Evolutionary conservation across 164 flowering plant species (phyloP), one percentile per base, ranked within the genome.

Genomic region (Umbilicus rupestris): DNA sequence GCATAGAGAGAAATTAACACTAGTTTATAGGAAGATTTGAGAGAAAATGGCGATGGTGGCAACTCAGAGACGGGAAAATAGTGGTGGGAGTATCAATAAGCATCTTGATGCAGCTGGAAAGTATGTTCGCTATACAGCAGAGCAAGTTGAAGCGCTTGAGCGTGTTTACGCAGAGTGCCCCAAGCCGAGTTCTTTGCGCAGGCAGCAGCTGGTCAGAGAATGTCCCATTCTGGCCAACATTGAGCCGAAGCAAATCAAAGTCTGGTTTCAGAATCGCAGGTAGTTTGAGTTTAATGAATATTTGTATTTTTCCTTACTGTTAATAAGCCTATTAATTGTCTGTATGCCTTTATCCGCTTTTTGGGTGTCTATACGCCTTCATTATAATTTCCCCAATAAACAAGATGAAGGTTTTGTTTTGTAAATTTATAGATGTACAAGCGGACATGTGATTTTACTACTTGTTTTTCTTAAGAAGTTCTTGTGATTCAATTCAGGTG

Each of bases 191-290:
- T 89, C 97, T 0, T 75, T 91, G 70, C 88, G 98, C 20, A 83
- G 98, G 30, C 98, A 94, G 71, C 98, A 94, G 82, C 79, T 94
- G 37, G 91, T 94, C 30, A 74, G 98, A 22, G 98, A 91, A 63
- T 94, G 98, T 66, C 95, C 98, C 0, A 94, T 91, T 65, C 89
- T 94, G 74, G 85, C 95, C 65, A 83, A 94, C 72, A 94, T 94
- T 49, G 98, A 94, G 81, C 90, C 97, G 20, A 94, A 89, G 69
- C 98, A 94, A 74, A 94, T 94, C 74, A 94, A 94, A 82, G 98
- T 94, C 67, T 94, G 98, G 98, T 94, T 94, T 76, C 98, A 94
- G 75, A 94, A 94, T 64, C 78, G 98, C 73, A 89, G 98, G 98
- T 94, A 74, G 28, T 85, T 74, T 12, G 44, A 10, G 44, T 41